Base-by-base conservation (phyloP, 2,329 filamentous ascomycete genomes). In the Xylariales sp. region DNA sequence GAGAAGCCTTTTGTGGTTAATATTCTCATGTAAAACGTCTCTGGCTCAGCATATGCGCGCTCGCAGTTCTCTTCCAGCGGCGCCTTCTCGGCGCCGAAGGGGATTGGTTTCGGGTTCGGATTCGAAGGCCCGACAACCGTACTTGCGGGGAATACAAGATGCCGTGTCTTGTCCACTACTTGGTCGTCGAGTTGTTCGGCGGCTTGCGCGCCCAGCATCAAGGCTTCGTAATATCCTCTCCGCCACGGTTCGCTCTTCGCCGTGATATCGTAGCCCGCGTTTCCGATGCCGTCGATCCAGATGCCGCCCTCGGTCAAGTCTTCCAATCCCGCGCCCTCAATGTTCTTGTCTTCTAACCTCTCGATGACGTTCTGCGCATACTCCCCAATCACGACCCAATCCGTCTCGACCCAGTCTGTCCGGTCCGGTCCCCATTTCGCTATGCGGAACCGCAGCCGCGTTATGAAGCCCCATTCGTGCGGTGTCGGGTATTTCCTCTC, bases 81-180 rank as follows among this genome's bases (percentile, higher is more conserved):
- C 0, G 91, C 86, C 64, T 85, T 83, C 61, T 83, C 83, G 64
- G 87, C 85, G 12, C 89, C 89, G 0, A 87, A 85, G 0, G 91
- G 89, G 48, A 94, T 85, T 0, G 93, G 93, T 72, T 86, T 88
- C 1, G 94, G 94, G 65, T 89, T 85, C 0, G 93, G 93, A 78
- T 97, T 97, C 3, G 92, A 93, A 0, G 93, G 93, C 0, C 94
- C 94, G 56, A 92, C 85, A 62, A 97, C 88, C 69, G 91, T 89
- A 53, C 92, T 89, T 5, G 87, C 86, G 0, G 92, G 89, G 72
- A 93, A 95, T 36, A 91, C 86, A 32, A 91, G 80, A 49, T 86
- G 85, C 70, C 89, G 85, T 8, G 86, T 90, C 52, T 81, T 88
- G 78, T 97, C 93, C 50, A 86, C 84, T 16, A 97, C 84, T 86